Conservation (phyloP, 2,329 filamentous ascomycete species). For the Dactylellina leptospora region DNA sequence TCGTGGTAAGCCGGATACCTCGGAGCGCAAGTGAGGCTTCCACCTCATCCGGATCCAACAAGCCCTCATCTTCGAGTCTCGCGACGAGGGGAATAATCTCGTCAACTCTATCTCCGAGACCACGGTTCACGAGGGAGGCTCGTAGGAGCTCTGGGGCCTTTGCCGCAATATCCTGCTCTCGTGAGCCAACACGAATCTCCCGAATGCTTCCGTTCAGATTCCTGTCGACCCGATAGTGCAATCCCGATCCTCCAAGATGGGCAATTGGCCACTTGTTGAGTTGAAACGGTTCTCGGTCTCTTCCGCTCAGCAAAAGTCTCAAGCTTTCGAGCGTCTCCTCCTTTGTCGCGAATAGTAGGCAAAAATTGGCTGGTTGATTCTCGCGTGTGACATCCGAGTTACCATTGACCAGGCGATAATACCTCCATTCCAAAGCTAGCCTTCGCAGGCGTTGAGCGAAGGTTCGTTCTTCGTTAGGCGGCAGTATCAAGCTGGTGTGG, state of each 20-base stretch:
- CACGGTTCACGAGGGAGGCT: slow-evolving; percentile 26
- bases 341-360: slow-evolving; percentile 49
- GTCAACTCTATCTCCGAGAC: slow-evolving; percentile 38
- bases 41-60: slow-evolving; percentile 48
- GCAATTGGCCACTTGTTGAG: slow-evolving; percentile 42
- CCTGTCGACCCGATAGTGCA: slow-evolving; percentile 46
- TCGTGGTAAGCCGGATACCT: slow-evolving; percentile 47
- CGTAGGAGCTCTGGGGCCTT: slow-evolving; percentile 37
- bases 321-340: slow-evolving; percentile 49
- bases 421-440: slow-evolving; percentile 51
- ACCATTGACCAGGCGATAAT: slow-evolving; percentile 49
- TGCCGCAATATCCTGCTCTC: slow-evolving; percentile 41
- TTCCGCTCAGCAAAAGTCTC: slow-evolving; percentile 45
- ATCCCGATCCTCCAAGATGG: slow-evolving; percentile 43
- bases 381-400: slow-evolving; percentile 46
- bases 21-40: slow-evolving; percentile 49
- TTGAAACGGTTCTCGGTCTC: slow-evolving; percentile 46
- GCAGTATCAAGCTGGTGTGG: slow-evolving; percentile 47
- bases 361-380: slow-evolving; percentile 46
- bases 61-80: slow-evolving; percentile 42
- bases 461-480: slow-evolving; percentile 50
- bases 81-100: slow-evolving; percentile 43
- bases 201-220: slow-evolving; percentile 49
- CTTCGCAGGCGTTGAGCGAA: slow-evolving; percentile 51
- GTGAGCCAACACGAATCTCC: slow-evolving; percentile 46